phyloP scores from a whole-genome alignment of 768 basidiomycete species.

The Boletales sp. region DNA sequence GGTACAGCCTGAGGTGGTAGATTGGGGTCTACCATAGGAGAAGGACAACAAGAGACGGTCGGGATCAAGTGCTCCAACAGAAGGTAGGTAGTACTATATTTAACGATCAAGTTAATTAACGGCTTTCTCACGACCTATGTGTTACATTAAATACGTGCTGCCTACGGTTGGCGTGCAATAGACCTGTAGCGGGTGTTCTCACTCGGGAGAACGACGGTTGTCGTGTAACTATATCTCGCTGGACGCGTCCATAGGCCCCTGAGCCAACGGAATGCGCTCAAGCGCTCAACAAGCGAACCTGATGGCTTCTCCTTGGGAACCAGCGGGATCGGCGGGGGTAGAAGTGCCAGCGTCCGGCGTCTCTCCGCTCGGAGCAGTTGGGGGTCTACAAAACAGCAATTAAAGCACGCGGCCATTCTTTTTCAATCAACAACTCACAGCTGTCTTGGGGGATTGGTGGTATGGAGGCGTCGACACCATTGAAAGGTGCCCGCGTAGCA shows the following conservation, averaged over 20 bases:
- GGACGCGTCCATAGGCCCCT: neutral
- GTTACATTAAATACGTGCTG: neutral
- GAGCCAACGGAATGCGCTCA: conserved; percentile 12
- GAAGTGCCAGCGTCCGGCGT: neutral
- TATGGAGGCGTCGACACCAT: neutral
- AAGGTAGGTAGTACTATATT: too few relatives aligned
- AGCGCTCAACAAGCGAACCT: conserved; percentile 1
- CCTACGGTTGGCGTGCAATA: conserved; percentile 11
- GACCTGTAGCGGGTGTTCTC: conserved; percentile 9
- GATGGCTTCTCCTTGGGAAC: conserved; percentile 1
- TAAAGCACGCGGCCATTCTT: neutral
- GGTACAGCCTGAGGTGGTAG: conserved; percentile 10
- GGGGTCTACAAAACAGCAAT: conserved; percentile 3
- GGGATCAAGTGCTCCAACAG: neutral
- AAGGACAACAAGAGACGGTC: neutral
- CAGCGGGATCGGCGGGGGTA: conserved; percentile 1
- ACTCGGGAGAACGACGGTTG: neutral
- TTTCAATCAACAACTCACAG: conserved; percentile 3
- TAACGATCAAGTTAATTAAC: neutral
- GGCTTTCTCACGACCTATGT: conserved; percentile 17
- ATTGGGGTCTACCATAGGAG: conserved; percentile 31
- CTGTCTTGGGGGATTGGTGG: neutral
- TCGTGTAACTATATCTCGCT: neutral
- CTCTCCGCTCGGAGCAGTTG: neutral
- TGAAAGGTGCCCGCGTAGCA: neutral